A percentile compares a stretch with the other conserved stretches of the same genome.
Conservation (phyloP, 768 basidiomycete genomes). For the Leucocoprinus birnbaumii region DNA sequence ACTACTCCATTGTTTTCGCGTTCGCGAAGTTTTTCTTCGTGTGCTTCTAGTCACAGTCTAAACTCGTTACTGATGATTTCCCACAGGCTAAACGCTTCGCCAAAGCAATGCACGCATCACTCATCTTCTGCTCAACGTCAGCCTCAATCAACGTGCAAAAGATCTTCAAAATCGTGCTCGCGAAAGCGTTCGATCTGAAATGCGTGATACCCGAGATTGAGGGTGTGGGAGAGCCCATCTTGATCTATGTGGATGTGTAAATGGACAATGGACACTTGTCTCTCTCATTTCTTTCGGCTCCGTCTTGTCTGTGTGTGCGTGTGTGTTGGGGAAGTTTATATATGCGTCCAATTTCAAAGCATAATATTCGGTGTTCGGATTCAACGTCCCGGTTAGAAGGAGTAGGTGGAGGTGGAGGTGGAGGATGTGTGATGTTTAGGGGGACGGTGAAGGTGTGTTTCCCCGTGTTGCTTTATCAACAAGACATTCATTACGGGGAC, state of each 20-base stretch:
- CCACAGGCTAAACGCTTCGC: conserved; percentile 93
- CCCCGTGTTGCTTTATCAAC: background rate
- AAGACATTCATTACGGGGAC: background rate
- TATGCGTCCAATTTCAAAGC: background rate
- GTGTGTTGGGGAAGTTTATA: background rate
- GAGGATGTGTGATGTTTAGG: background rate
- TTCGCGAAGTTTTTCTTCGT: background rate
- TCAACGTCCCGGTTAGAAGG: too few relatives aligned
- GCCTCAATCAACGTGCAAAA: conserved; percentile 99
- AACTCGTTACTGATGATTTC: background rate
- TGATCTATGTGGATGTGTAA: conserved; percentile 88
- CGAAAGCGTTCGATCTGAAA: conserved; percentile 98
- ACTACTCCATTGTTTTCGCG: background rate
- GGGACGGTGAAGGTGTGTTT: conserved; percentile 8
- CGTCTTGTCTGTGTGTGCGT: conserved; percentile 13
- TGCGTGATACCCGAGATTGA: conserved; percentile 98
- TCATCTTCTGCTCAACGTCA: conserved; percentile 98
- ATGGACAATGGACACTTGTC: conserved; percentile 1
- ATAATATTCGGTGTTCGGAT: too few relatives aligned
- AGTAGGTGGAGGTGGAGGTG: too few relatives aligned
- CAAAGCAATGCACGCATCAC: conserved; percentile 98
- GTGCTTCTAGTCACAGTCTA: background rate
- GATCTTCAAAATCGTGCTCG: conserved; percentile 97
- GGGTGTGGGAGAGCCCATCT: conserved; percentile 91
- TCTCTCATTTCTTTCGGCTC: conserved; percentile 7